Base-by-base conservation (phyloP, 129 eudicot species). In the Pulicaria dysenterica region DNA sequence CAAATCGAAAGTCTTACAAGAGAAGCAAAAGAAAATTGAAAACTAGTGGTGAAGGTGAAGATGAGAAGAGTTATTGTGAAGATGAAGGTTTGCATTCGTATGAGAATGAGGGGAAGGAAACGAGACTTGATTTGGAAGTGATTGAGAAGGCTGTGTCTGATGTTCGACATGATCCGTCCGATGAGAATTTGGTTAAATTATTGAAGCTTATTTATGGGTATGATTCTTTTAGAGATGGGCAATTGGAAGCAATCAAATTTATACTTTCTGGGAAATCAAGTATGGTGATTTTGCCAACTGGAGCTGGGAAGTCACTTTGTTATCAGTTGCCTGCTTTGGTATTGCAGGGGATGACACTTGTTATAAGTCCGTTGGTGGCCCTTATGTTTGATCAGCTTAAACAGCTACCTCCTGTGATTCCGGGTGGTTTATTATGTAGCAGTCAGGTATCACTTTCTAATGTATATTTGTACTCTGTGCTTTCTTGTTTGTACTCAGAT, bases 271-370 rank as follows among this genome's bases (percentile, higher is more conserved):
- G 94, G 74, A 83, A 84, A 70, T 84, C 97, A 1, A 83, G 86
- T 5, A 90, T 90, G 99, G 80, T 95, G 85, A 96, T 95, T 45
- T 85, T 95, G 85, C 99, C 99, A 5, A 95, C 99, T 3, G 97
- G 97, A 9, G 91, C 97, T 44, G 99, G 99, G 60, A 95, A 95
- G 77, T 90, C 97, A 13, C 80, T 95, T 72, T 95, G 99, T 74
- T 95, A 90, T 83, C 99, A 95, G 73, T 79, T 95, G 82, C 94
- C 97, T 13, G 96, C 99, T 5, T 36, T 86, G 67, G 88, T 95
- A 70, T 83, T 90, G 69, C 83, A 83, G 8, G 97, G 99, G 54
- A 66, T 95, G 78, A 83, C 96, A 9, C 84, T 95, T 80, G 97
- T 95, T 69, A 91, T 90, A 61, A 95, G 99, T 58, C 99, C 97